phyloP scores from a whole-genome alignment of 208 protist genomes.

The Borovskyia barvae region DNA sequence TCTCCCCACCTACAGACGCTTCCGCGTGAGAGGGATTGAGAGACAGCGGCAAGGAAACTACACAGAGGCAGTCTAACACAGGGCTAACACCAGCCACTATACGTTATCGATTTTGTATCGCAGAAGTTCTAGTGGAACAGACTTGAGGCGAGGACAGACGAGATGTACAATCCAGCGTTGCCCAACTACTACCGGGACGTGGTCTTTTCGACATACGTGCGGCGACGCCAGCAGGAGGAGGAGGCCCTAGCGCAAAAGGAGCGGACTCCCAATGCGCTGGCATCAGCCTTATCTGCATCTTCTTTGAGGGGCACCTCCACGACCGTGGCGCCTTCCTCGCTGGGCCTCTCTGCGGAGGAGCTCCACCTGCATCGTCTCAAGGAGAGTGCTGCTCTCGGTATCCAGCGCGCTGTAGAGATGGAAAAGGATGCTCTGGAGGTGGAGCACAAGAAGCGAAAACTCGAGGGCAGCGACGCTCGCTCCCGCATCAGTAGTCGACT shows the following conservation, averaged over 20 bases:
- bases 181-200: constrained; percentile 58
- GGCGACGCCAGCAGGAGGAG: constrained; percentile 28
- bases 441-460: constrained; percentile 48
- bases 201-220: constrained; percentile 37
- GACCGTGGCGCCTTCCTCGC: background rate
- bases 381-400: constrained; percentile 66
- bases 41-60: too few species aligned
- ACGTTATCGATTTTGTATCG: background rate
- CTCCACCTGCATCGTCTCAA: constrained; percentile 67
- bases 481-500: constrained; percentile 59
- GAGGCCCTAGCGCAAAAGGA: background rate
- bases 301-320: background rate
- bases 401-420: constrained; percentile 63
- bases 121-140: too few species aligned
- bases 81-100: background rate
- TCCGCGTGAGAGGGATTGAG: too few species aligned
- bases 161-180: constrained; percentile 52
- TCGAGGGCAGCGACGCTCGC: constrained; percentile 58
- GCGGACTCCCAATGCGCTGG: constrained; percentile 24
- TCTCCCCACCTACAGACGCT: too few species aligned
- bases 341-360: constrained; percentile 73
- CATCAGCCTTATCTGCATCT: constrained; percentile 18
- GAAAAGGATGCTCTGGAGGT: constrained; percentile 62
- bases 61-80: too few species aligned
- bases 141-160: too few species aligned